Conservation (phyloP, 176 grass and related monocot genomes). For the Oropetium thomaeum region DNA sequence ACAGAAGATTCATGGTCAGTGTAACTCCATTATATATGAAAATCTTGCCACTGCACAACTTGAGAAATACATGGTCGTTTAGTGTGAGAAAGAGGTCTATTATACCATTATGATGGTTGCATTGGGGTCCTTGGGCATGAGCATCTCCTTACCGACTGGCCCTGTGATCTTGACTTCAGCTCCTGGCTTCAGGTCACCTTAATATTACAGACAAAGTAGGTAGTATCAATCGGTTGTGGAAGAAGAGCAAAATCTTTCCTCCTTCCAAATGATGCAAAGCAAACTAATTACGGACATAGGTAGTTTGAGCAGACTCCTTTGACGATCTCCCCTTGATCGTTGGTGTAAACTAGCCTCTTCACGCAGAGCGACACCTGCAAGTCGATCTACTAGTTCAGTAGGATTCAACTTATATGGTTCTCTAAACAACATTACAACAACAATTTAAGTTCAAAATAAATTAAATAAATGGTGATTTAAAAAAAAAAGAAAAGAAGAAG, state of each 20-base stretch:
- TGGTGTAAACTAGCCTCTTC: conserved; percentile 90
- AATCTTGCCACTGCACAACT: too few relatives aligned
- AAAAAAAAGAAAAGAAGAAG: not conserved
- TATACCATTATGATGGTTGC: conserved; percentile 86
- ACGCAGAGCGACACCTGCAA: conserved; percentile 82
- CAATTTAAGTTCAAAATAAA: too few relatives aligned
- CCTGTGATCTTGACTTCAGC: conserved; percentile 78
- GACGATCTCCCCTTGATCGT: conserved; percentile 87
- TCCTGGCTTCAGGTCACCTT: conserved; percentile 79
- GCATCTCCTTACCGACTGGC: conserved; percentile 95
- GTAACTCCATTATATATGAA: too few relatives aligned
- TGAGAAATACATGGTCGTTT: too few relatives aligned
- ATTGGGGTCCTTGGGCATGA: conserved; percentile 96
- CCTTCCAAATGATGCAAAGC: not conserved
- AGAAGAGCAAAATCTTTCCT: too few relatives aligned
- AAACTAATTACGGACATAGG: conserved; percentile 50
- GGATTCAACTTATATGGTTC: too few relatives aligned
- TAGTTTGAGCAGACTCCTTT: conserved; percentile 98
- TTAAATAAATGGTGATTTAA: too few relatives aligned
- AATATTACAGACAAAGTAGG: too few relatives aligned
- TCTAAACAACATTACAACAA: too few relatives aligned
- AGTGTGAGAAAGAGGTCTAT: too few relatives aligned
- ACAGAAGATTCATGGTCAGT: not conserved
- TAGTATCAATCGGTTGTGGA: too few relatives aligned
- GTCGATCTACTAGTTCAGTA: not conserved